phyloP scores from a whole-genome alignment of 192 early-diverging fungal genomes.

The Backusella tuberculispora region DNA sequence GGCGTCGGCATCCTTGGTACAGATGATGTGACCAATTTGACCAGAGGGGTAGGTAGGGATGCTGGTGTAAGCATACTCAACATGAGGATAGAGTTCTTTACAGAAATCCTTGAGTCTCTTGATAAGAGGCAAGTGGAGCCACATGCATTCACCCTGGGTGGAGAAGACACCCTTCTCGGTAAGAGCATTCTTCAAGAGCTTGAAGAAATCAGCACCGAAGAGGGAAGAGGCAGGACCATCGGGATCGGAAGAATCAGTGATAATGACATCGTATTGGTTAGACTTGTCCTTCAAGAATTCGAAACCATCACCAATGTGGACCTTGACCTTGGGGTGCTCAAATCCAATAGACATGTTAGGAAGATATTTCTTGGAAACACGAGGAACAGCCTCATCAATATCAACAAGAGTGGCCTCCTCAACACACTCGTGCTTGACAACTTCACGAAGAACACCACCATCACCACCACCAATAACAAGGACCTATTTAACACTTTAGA shows the following conservation, averaged over 20 bases:
- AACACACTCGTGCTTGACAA: constrained; percentile 95
- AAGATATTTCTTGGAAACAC: constrained; percentile 91
- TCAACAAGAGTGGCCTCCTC: constrained; percentile 94
- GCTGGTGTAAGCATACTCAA: constrained; percentile 92
- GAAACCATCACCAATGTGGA: constrained; percentile 97
- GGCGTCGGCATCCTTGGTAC: constrained; percentile 79
- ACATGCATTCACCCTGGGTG: constrained; percentile 99
- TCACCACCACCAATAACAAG: constrained; percentile 99
- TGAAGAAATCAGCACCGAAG: constrained; percentile 92
- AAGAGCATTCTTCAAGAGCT: constrained; percentile 91
- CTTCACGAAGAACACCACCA: constrained; percentile 97
- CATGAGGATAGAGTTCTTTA: constrained; percentile 84
- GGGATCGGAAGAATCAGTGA: constrained; percentile 98
- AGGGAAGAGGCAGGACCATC: constrained; percentile 93
- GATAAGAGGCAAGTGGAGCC: constrained; percentile 95
- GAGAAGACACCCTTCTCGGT: constrained; percentile 89
- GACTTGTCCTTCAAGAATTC: constrained; percentile 88
- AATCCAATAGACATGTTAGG: constrained; percentile 94
- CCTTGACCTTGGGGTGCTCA: constrained; percentile 91
- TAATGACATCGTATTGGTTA: constrained; percentile 94
- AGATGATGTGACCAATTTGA: constrained; percentile 95
- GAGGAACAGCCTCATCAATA: constrained; percentile 95
- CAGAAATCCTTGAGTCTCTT: constrained; percentile 83
- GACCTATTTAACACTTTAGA: constrained; percentile 53
- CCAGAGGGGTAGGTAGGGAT: constrained; percentile 99